Evolutionary conservation across 2,329 filamentous ascomycete species (phyloP).

Genomic region (Arthrobotrys iridis): DNA sequence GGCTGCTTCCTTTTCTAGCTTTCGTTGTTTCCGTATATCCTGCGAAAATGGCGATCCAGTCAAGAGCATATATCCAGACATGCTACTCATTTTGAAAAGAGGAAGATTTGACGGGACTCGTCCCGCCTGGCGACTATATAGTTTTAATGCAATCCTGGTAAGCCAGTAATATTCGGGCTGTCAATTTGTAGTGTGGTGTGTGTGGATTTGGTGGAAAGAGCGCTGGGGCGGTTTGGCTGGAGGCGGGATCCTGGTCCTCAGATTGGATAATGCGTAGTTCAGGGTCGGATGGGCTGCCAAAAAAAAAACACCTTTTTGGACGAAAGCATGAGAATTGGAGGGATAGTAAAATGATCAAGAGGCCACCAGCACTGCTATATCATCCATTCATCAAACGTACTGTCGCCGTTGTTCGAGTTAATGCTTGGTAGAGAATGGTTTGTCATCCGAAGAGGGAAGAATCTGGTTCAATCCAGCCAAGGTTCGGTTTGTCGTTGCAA

Average conservation of each 20-base stretch:
- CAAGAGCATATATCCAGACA: constrained; percentile 54
- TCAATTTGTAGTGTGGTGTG: constrained; percentile 43
- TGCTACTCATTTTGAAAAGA: constrained; percentile 48
- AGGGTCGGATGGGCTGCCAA: constrained; percentile 44
- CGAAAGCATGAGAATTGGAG: constrained; percentile 42
- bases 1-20: constrained; percentile 45
- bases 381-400: constrained; percentile 38
- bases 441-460: constrained; percentile 32
- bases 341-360: constrained; percentile 12
- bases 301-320: constrained; percentile 46
- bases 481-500: constrained; percentile 9
- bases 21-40: constrained; percentile 51
- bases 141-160: constrained; percentile 49
- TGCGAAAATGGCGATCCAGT: constrained; percentile 43
- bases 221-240: constrained; percentile 49
- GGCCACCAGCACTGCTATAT: constrained; percentile 19
- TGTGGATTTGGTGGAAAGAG: constrained; percentile 37
- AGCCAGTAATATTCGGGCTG: constrained; percentile 45
- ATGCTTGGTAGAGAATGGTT: constrained; percentile 32
- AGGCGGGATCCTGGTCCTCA: constrained; percentile 45
- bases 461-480: neutral
- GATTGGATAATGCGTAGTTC: constrained; percentile 37
- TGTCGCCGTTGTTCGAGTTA: constrained; percentile 24
- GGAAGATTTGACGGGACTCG: constrained; percentile 49
- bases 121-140: constrained; percentile 53